These are phyloP conservation scores for Mycena capillaripes DNA, from an alignment of 768 basidiomycete species.

Conservation along the genomic window DNA sequence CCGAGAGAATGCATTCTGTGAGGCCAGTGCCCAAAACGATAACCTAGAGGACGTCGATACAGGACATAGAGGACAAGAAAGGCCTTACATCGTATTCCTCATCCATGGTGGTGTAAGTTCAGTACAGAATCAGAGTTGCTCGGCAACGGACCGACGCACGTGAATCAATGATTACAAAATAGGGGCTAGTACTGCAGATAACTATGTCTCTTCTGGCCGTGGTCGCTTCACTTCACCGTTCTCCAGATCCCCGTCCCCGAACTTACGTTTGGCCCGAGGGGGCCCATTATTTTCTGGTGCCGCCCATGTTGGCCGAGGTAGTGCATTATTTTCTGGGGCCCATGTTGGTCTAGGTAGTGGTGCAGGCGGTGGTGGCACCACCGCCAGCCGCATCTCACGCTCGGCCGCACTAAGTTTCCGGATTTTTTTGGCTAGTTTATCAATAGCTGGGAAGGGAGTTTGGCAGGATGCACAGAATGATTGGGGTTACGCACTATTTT, in stretches of 20 bases:
- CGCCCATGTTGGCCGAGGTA: constrained; percentile 44
- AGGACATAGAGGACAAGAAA: constrained; percentile 9
- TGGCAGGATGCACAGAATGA: background rate
- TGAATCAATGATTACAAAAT: constrained; percentile 20
- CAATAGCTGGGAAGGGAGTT: constrained; percentile 45
- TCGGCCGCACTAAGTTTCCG: constrained; percentile 38
- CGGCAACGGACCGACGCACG: constrained; percentile 22
- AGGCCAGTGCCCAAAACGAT: constrained; percentile 96
- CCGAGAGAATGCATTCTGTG: constrained; percentile 98
- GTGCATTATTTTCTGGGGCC: constrained; percentile 32
- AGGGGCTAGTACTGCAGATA: constrained; percentile 2
- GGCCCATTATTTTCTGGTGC: constrained; percentile 35
- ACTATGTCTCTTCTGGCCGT: constrained; percentile 30
- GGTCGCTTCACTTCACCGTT: constrained; percentile 40
- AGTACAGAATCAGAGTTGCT: constrained; percentile 16
- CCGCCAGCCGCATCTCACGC: constrained; percentile 41
- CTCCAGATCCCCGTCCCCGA: constrained; percentile 45
- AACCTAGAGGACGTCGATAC: constrained; percentile 63
- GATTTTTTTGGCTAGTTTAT: constrained; percentile 56
- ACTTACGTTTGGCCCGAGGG: constrained; percentile 52
- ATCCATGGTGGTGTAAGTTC: constrained; percentile 78
- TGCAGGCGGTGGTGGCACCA: background rate
- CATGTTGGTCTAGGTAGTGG: constrained; percentile 42
- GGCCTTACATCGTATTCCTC: constrained; percentile 93
- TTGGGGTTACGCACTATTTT: constrained; percentile 55